These are phyloP conservation scores for Dactylis glomerata DNA, from an alignment of 176 grass and related monocot genomes.

Conservation along the genomic window DNA sequence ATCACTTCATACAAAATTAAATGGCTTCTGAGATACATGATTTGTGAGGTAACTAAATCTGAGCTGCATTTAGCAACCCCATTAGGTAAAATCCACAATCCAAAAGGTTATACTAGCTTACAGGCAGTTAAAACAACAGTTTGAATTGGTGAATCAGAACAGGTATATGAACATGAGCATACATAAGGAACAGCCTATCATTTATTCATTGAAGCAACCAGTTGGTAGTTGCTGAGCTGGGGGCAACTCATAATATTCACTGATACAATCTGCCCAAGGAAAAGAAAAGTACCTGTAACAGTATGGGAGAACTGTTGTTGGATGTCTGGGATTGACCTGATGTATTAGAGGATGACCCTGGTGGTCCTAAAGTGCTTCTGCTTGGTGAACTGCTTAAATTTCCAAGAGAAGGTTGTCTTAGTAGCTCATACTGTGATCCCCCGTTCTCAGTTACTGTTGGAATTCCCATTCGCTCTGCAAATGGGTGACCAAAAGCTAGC, in stretches of 20 bases:
- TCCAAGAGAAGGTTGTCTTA: slow-evolving; percentile 77
- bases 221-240: slow-evolving; percentile 8
- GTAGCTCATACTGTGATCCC: slow-evolving; percentile 57
- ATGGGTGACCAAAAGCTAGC: slow-evolving; percentile 97
- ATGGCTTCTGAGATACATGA: background rate
- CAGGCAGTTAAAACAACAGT: background rate
- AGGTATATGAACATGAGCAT: slow-evolving; percentile 3
- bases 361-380: slow-evolving; percentile 53
- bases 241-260: background rate
- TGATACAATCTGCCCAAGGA: background rate
- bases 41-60: slow-evolving; percentile 9
- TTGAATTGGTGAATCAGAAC: background rate
- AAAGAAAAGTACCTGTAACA: slow-evolving; percentile 71
- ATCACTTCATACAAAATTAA: background rate
- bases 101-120: slow-evolving; percentile 7
- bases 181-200: slow-evolving; percentile 3
- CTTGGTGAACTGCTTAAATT: slow-evolving; percentile 72
- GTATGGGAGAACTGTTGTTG: slow-evolving; percentile 82
- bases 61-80: background rate
- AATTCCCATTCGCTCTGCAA: slow-evolving; percentile 93
- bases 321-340: slow-evolving; percentile 70
- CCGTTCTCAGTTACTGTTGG: slow-evolving; percentile 67
- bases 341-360: slow-evolving; percentile 45
- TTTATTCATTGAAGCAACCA: slow-evolving; percentile 24
- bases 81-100: slow-evolving; percentile 12